Conservation (phyloP, 371 early-diverging fungal genomes). For the Mucor circinelloides region DNA sequence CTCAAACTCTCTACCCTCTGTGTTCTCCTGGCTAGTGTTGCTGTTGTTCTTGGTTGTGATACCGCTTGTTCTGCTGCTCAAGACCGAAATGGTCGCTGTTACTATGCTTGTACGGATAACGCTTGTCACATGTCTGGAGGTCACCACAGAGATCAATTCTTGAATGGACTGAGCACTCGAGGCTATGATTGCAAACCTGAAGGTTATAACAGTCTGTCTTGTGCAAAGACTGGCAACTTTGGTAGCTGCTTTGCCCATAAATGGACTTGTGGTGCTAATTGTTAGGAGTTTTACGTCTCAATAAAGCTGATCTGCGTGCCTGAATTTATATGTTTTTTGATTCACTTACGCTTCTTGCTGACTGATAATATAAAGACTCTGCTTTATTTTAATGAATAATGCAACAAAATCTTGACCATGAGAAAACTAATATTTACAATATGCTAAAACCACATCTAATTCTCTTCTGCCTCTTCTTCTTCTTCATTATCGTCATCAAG, state of each 20-base stretch:
- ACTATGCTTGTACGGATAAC: conserved; percentile 1
- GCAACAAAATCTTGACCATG: neutral
- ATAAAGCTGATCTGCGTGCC: neutral
- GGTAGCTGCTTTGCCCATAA: conserved; percentile 5
- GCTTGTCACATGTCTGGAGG: neutral
- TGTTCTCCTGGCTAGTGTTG: neutral
- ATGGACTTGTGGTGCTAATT: neutral
- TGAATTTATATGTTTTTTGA: neutral
- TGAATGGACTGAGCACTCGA: neutral
- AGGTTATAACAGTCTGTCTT: neutral
- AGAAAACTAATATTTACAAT: neutral
- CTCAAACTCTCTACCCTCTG: neutral
- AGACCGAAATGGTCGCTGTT: neutral
- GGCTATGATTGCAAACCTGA: conserved; percentile 1
- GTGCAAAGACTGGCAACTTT: neutral
- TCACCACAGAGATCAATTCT: conserved; percentile 5
- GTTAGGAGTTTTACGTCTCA: neutral
- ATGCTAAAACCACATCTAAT: neutral
- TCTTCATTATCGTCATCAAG: conserved; percentile 13
- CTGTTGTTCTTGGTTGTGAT: conserved; percentile 6
- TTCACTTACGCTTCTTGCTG: neutral
- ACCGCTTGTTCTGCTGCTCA: conserved; percentile 1
- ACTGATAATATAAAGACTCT: neutral
- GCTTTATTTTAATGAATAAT: neutral
- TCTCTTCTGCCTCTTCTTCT: neutral